phyloP scores from a whole-genome alignment of 495 filamentous ascomycete species.

The Trypethelium eluteriae region DNA sequence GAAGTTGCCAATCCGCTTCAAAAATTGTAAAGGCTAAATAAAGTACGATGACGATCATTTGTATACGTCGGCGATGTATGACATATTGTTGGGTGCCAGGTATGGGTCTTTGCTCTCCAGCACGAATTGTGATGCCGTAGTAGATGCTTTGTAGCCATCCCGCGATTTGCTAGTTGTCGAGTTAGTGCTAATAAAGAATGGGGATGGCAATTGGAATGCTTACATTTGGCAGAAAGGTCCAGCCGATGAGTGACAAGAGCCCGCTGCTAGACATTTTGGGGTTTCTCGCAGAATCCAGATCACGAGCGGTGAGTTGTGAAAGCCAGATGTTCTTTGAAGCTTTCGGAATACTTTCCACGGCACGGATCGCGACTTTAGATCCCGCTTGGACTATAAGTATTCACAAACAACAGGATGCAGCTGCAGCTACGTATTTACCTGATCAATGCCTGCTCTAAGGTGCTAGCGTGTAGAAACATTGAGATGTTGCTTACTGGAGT shows the following conservation, averaged over 20 bases:
- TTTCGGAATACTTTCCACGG: neutral
- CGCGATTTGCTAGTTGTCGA: conserved; percentile 27
- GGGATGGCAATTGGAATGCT: neutral
- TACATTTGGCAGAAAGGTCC: conserved; percentile 27
- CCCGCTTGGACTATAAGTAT: neutral
- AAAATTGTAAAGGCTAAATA: conserved; percentile 93
- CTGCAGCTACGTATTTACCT: too few relatives aligned
- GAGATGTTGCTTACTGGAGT: too few relatives aligned
- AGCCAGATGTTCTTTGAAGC: neutral
- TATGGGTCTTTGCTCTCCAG: conserved; percentile 72
- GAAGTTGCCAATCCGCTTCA: conserved; percentile 78
- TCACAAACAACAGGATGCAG: too few relatives aligned
- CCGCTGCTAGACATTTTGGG: conserved; percentile 8
- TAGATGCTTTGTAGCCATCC: conserved; percentile 71
- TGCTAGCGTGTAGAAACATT: too few relatives aligned
- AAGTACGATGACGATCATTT: conserved; percentile 66
- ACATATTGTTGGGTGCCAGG: conserved; percentile 61
- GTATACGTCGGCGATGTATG: conserved; percentile 69
- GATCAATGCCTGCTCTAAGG: too few relatives aligned
- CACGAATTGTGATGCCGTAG: conserved; percentile 85
- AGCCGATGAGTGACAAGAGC: conserved; percentile 24
- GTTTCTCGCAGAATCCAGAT: neutral
- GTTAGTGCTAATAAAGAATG: neutral
- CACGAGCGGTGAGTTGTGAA: neutral
- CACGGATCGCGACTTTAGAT: neutral